phyloP scores from a whole-genome alignment of 768 basidiomycete genomes.

The Auriscalpium vulgare region DNA sequence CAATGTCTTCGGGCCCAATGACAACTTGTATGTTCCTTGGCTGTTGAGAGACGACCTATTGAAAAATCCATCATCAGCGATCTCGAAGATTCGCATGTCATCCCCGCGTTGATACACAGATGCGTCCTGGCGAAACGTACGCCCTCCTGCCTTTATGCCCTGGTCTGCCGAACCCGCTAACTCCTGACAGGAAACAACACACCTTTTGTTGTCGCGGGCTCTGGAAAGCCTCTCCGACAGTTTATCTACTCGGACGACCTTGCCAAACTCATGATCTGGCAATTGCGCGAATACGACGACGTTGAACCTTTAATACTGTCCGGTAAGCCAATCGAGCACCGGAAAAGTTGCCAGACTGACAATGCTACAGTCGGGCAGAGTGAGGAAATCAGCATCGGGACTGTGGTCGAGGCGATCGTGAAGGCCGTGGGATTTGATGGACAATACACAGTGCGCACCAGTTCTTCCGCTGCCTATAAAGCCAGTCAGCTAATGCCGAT shows the following conservation, averaged over 20 bases:
- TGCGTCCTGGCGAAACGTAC: conserved; percentile 86
- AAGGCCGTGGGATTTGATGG: conserved; percentile 73
- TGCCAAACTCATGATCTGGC: conserved; percentile 92
- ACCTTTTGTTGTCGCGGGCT: conserved; percentile 81
- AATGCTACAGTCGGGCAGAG: conserved; percentile 68
- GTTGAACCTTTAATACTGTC: conserved; percentile 92
- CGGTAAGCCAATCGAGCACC: conserved; percentile 33
- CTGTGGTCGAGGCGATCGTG: conserved; percentile 87
- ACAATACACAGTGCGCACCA: conserved; percentile 52
- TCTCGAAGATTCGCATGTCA: conserved; percentile 87
- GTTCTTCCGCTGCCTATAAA: not conserved
- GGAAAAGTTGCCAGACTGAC: not conserved
- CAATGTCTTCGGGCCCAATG: conserved; percentile 91
- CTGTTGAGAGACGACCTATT: not conserved
- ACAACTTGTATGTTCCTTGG: conserved; percentile 66
- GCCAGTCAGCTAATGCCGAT: not conserved
- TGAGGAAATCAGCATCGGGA: conserved; percentile 89
- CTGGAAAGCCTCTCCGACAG: conserved; percentile 90
- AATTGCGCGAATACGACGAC: conserved; percentile 82
- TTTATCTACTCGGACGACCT: conserved; percentile 97
- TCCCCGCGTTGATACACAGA: conserved; percentile 89
- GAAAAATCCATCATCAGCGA: conserved; percentile 40
- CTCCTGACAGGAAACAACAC: conserved; percentile 58
- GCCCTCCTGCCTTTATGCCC: conserved; percentile 14
- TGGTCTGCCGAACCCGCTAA: conserved; percentile 1